Percentiles rank a stretch among this genome's conserved stretches.
These are phyloP conservation scores for Camellia sinensis DNA, from an alignment of 148 eudicot species.

Conservation along the genomic window DNA sequence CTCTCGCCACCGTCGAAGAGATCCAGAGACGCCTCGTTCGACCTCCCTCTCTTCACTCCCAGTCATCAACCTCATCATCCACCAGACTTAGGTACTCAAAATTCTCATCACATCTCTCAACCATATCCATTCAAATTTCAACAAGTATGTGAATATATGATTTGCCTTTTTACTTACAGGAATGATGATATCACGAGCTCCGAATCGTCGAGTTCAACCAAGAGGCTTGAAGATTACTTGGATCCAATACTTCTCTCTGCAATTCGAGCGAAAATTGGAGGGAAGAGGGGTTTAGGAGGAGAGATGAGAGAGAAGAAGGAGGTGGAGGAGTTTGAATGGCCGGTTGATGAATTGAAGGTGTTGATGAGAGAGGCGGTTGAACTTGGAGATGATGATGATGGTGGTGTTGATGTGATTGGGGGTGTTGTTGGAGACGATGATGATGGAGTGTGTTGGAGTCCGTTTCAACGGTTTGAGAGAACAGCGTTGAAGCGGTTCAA, in stretches of 20 bases:
- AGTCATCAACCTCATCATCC: not conserved
- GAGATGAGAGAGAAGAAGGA: not conserved
- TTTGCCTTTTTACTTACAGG: not conserved
- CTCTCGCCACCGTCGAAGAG: slow-evolving; percentile 23
- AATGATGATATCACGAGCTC: not conserved
- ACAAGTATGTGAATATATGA: too few species aligned
- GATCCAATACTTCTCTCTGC: slow-evolving; percentile 23
- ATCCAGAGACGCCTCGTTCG: slow-evolving; percentile 23
- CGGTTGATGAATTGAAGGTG: slow-evolving; percentile 12
- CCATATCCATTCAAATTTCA: not conserved
- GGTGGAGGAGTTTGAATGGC: slow-evolving; percentile 16
- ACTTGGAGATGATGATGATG: not conserved
- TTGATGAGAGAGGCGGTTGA: slow-evolving; percentile 9
- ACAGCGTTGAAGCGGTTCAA: slow-evolving; percentile 18
- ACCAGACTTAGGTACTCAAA: slow-evolving; percentile 13
- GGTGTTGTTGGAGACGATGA: not conserved
- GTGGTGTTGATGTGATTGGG: not conserved
- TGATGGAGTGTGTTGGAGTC: not conserved
- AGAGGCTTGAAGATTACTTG: slow-evolving; percentile 26
- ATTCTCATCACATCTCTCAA: not conserved
- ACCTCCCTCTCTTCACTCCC: slow-evolving; percentile 18
- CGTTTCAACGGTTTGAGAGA: slow-evolving; percentile 20
- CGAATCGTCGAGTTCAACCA: not conserved
- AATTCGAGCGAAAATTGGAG: slow-evolving; percentile 14
- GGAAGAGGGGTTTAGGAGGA: slow-evolving; percentile 11